phyloP scores from a whole-genome alignment of 169 alveolate genomes.

The Cryptosporidium canis region DNA sequence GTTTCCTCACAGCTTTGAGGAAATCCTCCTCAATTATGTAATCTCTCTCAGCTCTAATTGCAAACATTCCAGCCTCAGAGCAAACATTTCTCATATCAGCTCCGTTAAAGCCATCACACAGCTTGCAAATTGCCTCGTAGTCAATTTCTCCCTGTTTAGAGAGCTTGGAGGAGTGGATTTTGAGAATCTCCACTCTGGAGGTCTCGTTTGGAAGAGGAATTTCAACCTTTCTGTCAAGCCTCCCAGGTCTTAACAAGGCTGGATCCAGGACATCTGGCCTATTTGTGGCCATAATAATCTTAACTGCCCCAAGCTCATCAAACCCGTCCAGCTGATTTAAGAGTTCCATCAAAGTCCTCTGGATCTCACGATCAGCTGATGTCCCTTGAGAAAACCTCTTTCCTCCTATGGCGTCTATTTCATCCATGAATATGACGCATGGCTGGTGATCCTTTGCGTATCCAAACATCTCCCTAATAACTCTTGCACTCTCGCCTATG shows the following conservation, averaged over 20 bases:
- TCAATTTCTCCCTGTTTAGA: slow-evolving; percentile 95
- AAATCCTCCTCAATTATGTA: slow-evolving; percentile 98
- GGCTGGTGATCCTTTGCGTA: slow-evolving; percentile 99
- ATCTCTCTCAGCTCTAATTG: slow-evolving; percentile 98
- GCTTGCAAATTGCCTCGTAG: slow-evolving; percentile 93
- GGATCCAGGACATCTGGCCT: slow-evolving; percentile 99
- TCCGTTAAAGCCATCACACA: slow-evolving; percentile 98
- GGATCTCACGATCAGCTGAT: slow-evolving; percentile 99
- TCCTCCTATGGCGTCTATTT: slow-evolving; percentile 99
- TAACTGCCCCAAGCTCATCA: slow-evolving; percentile 98
- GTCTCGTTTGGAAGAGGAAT: slow-evolving; percentile 98
- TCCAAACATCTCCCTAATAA: slow-evolving; percentile 98
- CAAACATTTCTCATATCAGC: slow-evolving; percentile 99
- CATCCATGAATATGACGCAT: slow-evolving; percentile 99
- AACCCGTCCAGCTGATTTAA: slow-evolving; percentile 99
- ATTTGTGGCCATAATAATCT: slow-evolving; percentile 99
- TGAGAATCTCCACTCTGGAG: slow-evolving; percentile 94
- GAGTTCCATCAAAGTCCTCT: slow-evolving; percentile 95
- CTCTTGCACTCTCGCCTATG: slow-evolving; percentile 99
- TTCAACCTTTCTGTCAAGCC: slow-evolving; percentile 98
- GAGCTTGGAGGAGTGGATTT: slow-evolving; percentile 95
- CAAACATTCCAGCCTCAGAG: slow-evolving; percentile 99
- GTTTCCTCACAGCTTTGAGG: slow-evolving; percentile 96
- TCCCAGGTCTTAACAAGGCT: slow-evolving; percentile 99
- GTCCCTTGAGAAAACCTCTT: slow-evolving; percentile 97